Percentiles rank a stretch among this genome's conserved stretches.
Evolutionary conservation across 2,329 filamentous ascomycete genomes (phyloP).

Genomic region (Fusarium sp.): DNA sequence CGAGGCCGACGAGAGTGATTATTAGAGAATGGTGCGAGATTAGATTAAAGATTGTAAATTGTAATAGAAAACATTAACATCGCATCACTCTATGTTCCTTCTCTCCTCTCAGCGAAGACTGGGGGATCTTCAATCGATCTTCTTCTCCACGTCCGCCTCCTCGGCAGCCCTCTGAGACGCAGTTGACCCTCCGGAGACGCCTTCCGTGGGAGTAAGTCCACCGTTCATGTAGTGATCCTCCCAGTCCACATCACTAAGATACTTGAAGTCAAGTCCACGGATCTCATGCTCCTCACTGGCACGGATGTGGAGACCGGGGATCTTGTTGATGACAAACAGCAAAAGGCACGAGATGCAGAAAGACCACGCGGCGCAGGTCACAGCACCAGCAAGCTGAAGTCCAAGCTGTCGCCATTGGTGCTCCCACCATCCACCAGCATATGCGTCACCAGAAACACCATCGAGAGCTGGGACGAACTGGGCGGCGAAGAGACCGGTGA

Average conservation of each 20-base stretch:
- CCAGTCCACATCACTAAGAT: slow-evolving; percentile 46
- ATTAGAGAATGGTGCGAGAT: no score
- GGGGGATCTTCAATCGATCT: slow-evolving; percentile 4
- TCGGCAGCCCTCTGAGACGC: slow-evolving; percentile 16
- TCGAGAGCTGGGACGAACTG: slow-evolving; percentile 63
- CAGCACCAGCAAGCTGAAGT: slow-evolving; percentile 68
- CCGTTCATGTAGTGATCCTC: slow-evolving; percentile 36
- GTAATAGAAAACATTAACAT: not conserved
- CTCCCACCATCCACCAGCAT: slow-evolving; percentile 64
- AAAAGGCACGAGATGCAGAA: slow-evolving; percentile 65
- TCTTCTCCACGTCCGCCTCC: slow-evolving; percentile 22
- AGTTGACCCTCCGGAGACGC: slow-evolving; percentile 14
- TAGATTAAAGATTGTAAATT: not conserved
- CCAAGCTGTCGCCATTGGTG: slow-evolving; percentile 67
- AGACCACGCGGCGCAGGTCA: slow-evolving; percentile 66
- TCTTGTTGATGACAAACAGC: slow-evolving; percentile 67
- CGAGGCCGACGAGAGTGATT: no score
- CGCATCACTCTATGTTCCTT: not conserved
- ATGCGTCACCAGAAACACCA: slow-evolving; percentile 56
- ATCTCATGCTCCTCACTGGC: slow-evolving; percentile 67
- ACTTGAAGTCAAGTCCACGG: slow-evolving; percentile 60
- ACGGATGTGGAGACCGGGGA: slow-evolving; percentile 67
- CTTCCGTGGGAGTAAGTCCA: slow-evolving; percentile 33
- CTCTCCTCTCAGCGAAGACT: not conserved
- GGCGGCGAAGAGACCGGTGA: slow-evolving; percentile 79